Base-by-base conservation (phyloP, 176 grass and related monocot species). In the Oryza longistaminata region DNA sequence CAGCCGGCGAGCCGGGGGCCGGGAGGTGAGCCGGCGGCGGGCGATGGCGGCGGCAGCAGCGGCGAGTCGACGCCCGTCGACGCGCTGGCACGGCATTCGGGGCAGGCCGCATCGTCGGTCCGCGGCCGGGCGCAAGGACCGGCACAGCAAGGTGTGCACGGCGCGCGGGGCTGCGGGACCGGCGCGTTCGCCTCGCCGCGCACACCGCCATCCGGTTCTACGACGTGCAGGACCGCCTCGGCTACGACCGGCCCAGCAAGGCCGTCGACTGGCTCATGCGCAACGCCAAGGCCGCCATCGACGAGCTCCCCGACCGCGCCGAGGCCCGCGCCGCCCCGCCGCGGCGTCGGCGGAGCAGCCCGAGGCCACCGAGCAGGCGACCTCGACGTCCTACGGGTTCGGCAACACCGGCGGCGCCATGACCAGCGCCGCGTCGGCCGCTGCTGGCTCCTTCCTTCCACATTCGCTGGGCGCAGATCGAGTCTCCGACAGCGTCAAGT, bases 171-270 rank as follows among this genome's bases (percentile, higher is more conserved):
- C 87, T 94, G 27, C 88, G 95, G 15, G 95, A 97, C 85, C 90
- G 95, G 77, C 92, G 95, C 3, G 95, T 97, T 76, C 89, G 95
- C 75, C 92, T 97, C 68, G 92, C 95, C 66, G 95, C 95, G 11
- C 95, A 93, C 85, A 97, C 95, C 24, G 95, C 95, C 85, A 97
- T 97, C 88, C 88, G 92, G 62, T 97, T 97, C 93, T 97, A 97
- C 75, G 95, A 97, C 35, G 95, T 97, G 74, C 95, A 97, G 86
- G 95, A 97, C 89, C 87, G 95, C 60, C 92, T 97, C 4, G 95
- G 95, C 69, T 97, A 93, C 61, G 95, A 97, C 91, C 95, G 95
- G 22, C 95, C 95, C 75, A 97, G 95, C 89, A 97, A 97, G 83
- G 95, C 95, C 70, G 95, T 95, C 72, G 95, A 97, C 80, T 97